Evolutionary conservation across 2,329 filamentous ascomycete genomes (phyloP).

Genomic region (Stachybotrys echinatus): DNA sequence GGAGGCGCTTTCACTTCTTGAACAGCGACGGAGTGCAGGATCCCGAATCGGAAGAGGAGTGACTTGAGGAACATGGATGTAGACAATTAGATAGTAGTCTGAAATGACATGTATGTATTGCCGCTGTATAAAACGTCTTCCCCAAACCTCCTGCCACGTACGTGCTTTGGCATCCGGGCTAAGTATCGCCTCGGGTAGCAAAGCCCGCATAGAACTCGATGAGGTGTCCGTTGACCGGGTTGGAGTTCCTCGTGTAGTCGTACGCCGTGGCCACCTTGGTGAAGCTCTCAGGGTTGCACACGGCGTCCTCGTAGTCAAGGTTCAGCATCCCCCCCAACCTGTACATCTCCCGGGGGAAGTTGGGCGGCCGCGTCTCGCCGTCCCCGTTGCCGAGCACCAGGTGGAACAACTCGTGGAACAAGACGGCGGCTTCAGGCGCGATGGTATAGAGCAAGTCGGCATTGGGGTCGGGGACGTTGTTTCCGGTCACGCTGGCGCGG

Average conservation of each 20-base stretch:
- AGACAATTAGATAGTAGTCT: no score
- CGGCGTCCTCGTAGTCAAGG: background rate
- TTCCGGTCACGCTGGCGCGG: background rate
- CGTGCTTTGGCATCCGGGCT: background rate
- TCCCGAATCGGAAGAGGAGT: background rate
- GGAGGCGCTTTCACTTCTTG: background rate
- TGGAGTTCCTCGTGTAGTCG: background rate
- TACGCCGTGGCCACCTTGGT: background rate
- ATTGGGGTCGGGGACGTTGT: background rate
- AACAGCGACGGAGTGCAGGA: background rate
- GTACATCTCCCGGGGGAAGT: background rate
- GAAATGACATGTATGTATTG: background rate
- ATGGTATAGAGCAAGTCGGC: background rate
- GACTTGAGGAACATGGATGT: background rate
- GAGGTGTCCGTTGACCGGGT: background rate
- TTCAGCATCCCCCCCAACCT: background rate
- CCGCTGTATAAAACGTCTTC: background rate
- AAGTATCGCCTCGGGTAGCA: background rate
- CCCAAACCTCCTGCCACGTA: background rate
- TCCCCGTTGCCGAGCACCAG: background rate
- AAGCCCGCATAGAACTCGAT: conserved; percentile 1
- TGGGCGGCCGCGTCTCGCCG: background rate
- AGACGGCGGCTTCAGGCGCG: background rate
- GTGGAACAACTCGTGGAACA: conserved; percentile 2
- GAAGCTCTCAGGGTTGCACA: background rate